Base-by-base conservation (phyloP, 2,329 filamentous ascomycete genomes). In the Penicillium hordei region DNA sequence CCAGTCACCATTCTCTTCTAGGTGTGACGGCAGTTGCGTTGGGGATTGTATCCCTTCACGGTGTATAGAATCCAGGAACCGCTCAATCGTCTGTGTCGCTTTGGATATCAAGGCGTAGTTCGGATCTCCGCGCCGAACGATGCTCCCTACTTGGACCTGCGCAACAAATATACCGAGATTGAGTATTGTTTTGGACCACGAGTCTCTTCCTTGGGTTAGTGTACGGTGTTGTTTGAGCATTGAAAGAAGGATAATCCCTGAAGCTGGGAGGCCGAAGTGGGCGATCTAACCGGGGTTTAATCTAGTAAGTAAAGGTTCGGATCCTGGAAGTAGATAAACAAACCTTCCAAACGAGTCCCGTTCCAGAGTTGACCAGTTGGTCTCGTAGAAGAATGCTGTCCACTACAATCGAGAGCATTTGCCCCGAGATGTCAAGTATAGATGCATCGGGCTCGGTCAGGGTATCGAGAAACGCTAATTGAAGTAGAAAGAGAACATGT, bases 241-340 rank as follows among this genome's bases (percentile, higher is more conserved):
- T 12, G 70, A 66, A 1, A 71, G 64, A 7, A 70, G 67, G 12
- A 72, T 57, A 0, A 71, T 70, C 9, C 67, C 69, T 7, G 66
- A 67, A 1, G 68, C 68, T 8, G 70, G 70, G 10, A 70, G 70
- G 9, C 68, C 68, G 25, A 69, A 70, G 40, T 70, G 62, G n/a
- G 64, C 64, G 12, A 71, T 63, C 67, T 70, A 25, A 15, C 17
- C 13, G 1, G 6, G 4, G 5, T 15, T 52, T 25, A 46, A 27
- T 31, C 27, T 12, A 2, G 23, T 12, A 21, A 25, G 49, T 36
- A 21, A n/a, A 39, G 15, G 5, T 31, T 25, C 1, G 6, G 15
- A 8, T 7, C 2, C 8, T 21, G 17, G 4, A 15, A 15, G 2
- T 7, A 34, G 33, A 33, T 23, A n/a, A 7, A 25, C 17, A 52